Percentiles rank a stretch among this genome's conserved stretches.
Evolutionary conservation across 1,284 basidiomycete species (phyloP).

Genomic region (Quambalaria eucalypti): DNA sequence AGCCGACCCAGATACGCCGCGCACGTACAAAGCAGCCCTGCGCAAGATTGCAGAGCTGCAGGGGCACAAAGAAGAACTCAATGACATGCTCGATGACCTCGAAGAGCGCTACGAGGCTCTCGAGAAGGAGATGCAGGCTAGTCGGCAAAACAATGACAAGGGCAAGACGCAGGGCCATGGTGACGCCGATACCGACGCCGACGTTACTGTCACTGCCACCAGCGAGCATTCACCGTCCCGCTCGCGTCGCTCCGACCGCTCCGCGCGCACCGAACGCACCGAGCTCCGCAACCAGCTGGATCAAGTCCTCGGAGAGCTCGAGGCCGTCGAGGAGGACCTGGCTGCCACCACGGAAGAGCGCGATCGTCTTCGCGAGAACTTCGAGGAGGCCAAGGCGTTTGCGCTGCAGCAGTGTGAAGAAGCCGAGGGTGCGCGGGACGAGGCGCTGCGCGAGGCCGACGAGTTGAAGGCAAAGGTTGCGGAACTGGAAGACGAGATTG

Average conservation of each 20-base stretch:
- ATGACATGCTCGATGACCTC: slow-evolving; percentile 5
- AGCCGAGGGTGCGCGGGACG: neutral
- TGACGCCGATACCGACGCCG: no score
- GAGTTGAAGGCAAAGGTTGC: neutral
- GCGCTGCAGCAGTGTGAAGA: neutral
- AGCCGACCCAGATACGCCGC: neutral
- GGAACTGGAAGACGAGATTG: neutral
- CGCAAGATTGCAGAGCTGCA: slow-evolving; percentile 1
- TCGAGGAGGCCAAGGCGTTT: slow-evolving; percentile 1
- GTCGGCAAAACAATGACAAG: neutral
- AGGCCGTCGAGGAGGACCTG: neutral
- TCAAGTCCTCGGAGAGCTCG: neutral
- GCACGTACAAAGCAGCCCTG: neutral
- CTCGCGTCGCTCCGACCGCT: neutral
- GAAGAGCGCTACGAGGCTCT: neutral
- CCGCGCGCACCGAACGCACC: neutral
- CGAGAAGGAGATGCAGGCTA: slow-evolving; percentile 2
- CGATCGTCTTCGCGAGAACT: neutral
- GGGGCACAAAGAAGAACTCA: slow-evolving; percentile 5
- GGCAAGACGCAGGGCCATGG: neutral
- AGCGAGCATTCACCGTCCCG: neutral
- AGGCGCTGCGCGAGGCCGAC: neutral
- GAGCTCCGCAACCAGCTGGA: slow-evolving; percentile 2
- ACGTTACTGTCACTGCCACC: no score
- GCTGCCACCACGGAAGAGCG: neutral